Conservation (phyloP, 2,329 filamentous ascomycete species). For the Aspergillus brasiliensis region DNA sequence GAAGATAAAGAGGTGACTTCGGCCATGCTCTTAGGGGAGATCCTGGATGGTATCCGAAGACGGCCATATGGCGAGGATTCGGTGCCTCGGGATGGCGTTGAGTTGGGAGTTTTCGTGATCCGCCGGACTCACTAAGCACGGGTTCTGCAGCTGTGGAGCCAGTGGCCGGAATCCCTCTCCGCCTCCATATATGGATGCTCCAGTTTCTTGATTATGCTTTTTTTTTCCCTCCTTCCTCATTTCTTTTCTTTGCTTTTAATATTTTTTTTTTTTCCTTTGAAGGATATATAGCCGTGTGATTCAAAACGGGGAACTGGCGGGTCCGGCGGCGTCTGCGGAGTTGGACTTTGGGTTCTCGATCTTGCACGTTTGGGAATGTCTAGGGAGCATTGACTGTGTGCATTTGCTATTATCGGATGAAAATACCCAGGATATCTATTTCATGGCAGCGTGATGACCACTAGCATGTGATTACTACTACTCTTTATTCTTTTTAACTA, state of each 20-base stretch:
- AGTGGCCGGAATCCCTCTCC: not conserved
- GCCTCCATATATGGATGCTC: not conserved
- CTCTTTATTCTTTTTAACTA: not conserved
- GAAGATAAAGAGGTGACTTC: constrained; percentile 52
- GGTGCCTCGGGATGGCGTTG: constrained; percentile 48
- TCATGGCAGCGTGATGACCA: constrained; percentile 18
- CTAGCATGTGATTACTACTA: constrained; percentile 10
- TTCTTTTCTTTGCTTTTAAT: not conserved
- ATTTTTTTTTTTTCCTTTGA: constrained; percentile 9
- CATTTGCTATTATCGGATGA: constrained; percentile 22
- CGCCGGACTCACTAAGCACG: constrained; percentile 40
- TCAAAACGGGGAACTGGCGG: constrained; percentile 10
- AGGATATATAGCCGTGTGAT: constrained; percentile 16
- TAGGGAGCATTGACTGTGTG: constrained; percentile 22
- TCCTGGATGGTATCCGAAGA: constrained; percentile 60
- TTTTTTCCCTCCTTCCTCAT: no score
- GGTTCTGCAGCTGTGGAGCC: not conserved
- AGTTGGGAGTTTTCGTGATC: constrained; percentile 54
- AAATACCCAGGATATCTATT: constrained; percentile 36
- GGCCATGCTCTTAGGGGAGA: constrained; percentile 59
- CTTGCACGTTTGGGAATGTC: constrained; percentile 17
- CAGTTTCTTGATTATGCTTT: not conserved
- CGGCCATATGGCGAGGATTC: constrained; percentile 50
- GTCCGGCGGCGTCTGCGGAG: constrained; percentile 14
- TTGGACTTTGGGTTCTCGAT: constrained; percentile 10